Evolutionary conservation across 2,329 filamentous ascomycete genomes (phyloP), one percentile per base, ranked within the genome.

Genomic region (Aspergillus felis): DNA sequence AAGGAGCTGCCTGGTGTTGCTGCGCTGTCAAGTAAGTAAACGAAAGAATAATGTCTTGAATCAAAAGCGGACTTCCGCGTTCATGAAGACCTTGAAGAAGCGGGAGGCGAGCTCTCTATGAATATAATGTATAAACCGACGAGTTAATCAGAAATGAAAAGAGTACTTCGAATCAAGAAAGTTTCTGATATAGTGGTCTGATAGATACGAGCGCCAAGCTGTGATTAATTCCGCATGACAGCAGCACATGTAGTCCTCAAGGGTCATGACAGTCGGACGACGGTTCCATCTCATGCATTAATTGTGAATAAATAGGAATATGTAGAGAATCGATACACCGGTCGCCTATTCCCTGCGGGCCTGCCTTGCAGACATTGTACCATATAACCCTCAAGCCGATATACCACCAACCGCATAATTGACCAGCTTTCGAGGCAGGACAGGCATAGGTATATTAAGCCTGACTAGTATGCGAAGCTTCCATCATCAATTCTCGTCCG

Each of bases 1-100:
- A 99, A 99, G 86, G 93, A 91, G 64, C 84, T 99, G 72, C 94
- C 94, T 57, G 94, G 94, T 82, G 92, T 99, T 63, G 82, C 84
- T 71, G 93, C 93, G 69, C 87, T 99, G 76, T 97, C 92, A 79
- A 85, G 81, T 81, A 87, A 86, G 80, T 86, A 82, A 76, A 68
- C 42, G 24, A 42, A n/a, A 24, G 50, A n/a, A 35, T 25, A 35
- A 25, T 48, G 4, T 53, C 17, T 14, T 60, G 51, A 52, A 54
- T 53, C 38, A 62, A 57, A 58, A 50, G 10, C 44, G 49, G 27
- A 50, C 27, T 51, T 48, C 29, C 20, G 29, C 48, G 27, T 51
- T 50, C 53, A 38, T n/a, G 47, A 28, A 38, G 35, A n/a, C 28
- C 32, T 46, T 44, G n/a, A 22, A 50, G 22, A 8, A n/a, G 12